These are phyloP conservation scores for Phytophthora capsici DNA, from an alignment of 352 stramenopile genomes.

Conservation along the genomic window DNA sequence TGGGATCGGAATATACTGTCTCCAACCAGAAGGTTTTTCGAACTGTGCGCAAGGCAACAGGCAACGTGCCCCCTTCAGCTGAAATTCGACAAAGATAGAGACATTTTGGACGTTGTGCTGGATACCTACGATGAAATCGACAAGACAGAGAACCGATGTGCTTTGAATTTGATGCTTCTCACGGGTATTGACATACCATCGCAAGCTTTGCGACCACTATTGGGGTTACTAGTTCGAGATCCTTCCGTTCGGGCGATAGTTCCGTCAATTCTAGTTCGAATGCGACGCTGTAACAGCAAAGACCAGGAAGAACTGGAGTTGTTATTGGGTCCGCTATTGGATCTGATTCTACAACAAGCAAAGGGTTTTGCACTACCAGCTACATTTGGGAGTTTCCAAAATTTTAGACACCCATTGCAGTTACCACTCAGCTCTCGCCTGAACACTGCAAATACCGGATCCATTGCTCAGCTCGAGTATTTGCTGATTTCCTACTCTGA, in stretches of 20 bases:
- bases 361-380: neutral
- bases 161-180: conserved; percentile 11
- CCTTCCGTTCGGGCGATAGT: conserved; percentile 31
- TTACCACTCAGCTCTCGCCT: neutral
- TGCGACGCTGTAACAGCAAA: conserved; percentile 42
- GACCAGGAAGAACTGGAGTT: conserved; percentile 43
- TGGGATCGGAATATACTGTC: conserved; percentile 42
- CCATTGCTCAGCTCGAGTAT: conserved; percentile 30
- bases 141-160: conserved; percentile 25
- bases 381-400: neutral
- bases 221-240: conserved; percentile 42
- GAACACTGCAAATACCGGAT: neutral
- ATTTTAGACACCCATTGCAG: neutral
- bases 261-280: conserved; percentile 39
- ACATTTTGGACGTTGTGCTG: conserved; percentile 38
- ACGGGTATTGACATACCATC: conserved; percentile 13
- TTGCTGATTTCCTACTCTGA: conserved; percentile 38
- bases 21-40: conserved; percentile 33
- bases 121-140: conserved; percentile 47
- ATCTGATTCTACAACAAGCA: conserved; percentile 13
- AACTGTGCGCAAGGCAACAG: conserved; percentile 27
- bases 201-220: conserved; percentile 39
- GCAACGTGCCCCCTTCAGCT: conserved; percentile 34
- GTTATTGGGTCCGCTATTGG: conserved; percentile 21
- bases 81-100: conserved; percentile 1